Evolutionary conservation across 306 rosid genomes (phyloP).

Genomic region (Sphenostylis stenocarpa): DNA sequence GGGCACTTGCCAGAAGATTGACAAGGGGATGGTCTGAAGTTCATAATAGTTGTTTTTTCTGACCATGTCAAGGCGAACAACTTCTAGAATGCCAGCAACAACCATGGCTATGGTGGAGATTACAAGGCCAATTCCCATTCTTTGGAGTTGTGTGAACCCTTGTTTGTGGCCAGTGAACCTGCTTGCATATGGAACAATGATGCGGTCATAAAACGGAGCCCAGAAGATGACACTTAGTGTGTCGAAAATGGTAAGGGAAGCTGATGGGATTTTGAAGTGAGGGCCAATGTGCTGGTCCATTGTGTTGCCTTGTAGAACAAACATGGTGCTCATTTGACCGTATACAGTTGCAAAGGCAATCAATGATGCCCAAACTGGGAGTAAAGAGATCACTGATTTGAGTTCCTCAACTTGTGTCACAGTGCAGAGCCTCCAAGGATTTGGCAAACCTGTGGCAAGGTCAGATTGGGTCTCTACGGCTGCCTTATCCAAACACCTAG

Average conservation of each 20-base stretch:
- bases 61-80: slow-evolving; percentile 51
- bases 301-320: slow-evolving; percentile 84
- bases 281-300: slow-evolving; percentile 78
- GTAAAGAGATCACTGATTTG: slow-evolving; percentile 58
- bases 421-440: slow-evolving; percentile 78
- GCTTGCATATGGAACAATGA: slow-evolving; percentile 62
- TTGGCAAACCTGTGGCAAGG: slow-evolving; percentile 27
- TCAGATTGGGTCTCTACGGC: slow-evolving; percentile 52
- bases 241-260: slow-evolving; percentile 79
- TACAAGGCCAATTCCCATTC: slow-evolving; percentile 81
- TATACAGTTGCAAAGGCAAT: slow-evolving; percentile 74
- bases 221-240: slow-evolving; percentile 81
- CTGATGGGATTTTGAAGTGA: slow-evolving; percentile 71
- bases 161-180: slow-evolving; percentile 63
- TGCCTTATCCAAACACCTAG: slow-evolving; percentile 82
- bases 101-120: slow-evolving; percentile 69
- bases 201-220: slow-evolving; percentile 61
- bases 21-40: slow-evolving; percentile 55
- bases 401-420: slow-evolving; percentile 91
- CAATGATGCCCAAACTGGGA: slow-evolving; percentile 84
- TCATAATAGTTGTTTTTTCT: slow-evolving; percentile 59
- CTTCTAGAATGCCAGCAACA: slow-evolving; percentile 69
- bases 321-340: slow-evolving; percentile 88
- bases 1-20: slow-evolving; percentile 90
- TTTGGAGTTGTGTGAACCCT: slow-evolving; percentile 76